phyloP scores from a whole-genome alignment of 208 protist genomes.

The Trypanosoma congolense region DNA sequence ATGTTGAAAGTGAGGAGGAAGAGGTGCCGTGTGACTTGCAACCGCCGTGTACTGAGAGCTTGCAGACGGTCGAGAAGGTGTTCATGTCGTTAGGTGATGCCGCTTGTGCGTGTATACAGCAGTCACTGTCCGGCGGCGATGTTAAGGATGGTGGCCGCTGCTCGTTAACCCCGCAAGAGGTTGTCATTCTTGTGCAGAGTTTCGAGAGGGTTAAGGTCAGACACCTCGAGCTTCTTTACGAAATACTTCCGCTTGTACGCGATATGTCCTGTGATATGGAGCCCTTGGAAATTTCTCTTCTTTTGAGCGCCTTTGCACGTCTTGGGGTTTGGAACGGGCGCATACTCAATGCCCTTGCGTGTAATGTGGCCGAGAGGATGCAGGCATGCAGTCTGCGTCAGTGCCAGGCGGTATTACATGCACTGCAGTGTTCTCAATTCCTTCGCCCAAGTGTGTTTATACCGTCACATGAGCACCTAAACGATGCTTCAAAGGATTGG shows the following conservation, averaged over 20 bases:
- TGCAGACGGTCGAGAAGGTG: constrained; percentile 9
- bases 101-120: constrained; percentile 19
- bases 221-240: constrained; percentile 46
- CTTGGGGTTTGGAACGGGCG: constrained; percentile 73
- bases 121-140: not conserved
- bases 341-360: constrained; percentile 35
- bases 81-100: constrained; percentile 26
- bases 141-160: not conserved
- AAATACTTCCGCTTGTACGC: constrained; percentile 46
- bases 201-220: constrained; percentile 44
- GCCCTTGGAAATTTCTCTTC: constrained; percentile 68
- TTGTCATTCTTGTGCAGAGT: constrained; percentile 79
- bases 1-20: constrained; percentile 3
- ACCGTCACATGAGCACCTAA: constrained; percentile 8
- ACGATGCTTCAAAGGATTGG: constrained; percentile 19
- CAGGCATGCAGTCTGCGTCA: constrained; percentile 42
- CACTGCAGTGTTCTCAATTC: constrained; percentile 56
- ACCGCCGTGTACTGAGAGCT: constrained; percentile 7
- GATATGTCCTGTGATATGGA: constrained; percentile 39
- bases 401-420: constrained; percentile 55
- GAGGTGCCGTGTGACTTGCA: constrained; percentile 1
- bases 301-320: constrained; percentile 52
- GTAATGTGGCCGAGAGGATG: constrained; percentile 33
- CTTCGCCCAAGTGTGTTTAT: constrained; percentile 38
- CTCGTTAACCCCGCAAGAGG: constrained; percentile 39